These are phyloP conservation scores for Rhynchosporium agropyri DNA, from an alignment of 2,329 filamentous ascomycete genomes.

Conservation along the genomic window DNA sequence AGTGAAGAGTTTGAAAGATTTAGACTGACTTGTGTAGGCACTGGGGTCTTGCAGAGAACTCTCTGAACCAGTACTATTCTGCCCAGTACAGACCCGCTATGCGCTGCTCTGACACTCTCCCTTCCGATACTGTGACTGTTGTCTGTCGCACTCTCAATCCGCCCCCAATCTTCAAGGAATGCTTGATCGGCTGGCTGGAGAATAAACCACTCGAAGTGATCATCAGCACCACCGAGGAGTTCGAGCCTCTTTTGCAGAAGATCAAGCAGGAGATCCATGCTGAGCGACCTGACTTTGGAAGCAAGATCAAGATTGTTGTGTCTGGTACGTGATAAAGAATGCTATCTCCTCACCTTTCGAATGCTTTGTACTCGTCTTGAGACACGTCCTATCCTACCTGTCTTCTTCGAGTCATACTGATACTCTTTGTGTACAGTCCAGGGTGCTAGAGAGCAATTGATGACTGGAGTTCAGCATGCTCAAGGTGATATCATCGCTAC, in stretches of 20 bases:
- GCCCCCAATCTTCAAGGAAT: constrained; percentile 13
- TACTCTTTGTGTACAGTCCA: not conserved
- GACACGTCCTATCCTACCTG: too few relatives aligned
- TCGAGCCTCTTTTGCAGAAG: not conserved
- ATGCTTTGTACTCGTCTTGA: too few relatives aligned
- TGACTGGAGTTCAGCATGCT: constrained; percentile 3
- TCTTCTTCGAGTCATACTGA: too few relatives aligned
- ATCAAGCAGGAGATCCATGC: not conserved
- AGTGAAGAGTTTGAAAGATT: not conserved
- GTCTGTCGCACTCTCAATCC: constrained; percentile 7
- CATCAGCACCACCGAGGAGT: constrained; percentile 9
- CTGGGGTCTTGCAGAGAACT: constrained; percentile 4
- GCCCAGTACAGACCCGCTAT: constrained; percentile 7
- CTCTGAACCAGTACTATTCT: constrained; percentile 7
- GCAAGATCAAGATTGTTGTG: not conserved
- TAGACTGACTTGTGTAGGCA: not conserved
- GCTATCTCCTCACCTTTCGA: too few relatives aligned
- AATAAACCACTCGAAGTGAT: constrained; percentile 16
- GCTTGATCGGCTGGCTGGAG: not conserved
- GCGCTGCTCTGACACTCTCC: not conserved
- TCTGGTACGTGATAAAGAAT: too few relatives aligned
- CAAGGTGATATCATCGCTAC: constrained; percentile 15
- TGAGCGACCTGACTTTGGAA: not conserved
- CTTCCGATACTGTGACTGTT: constrained; percentile 6
- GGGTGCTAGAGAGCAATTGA: constrained; percentile 9